Percentiles rank a stretch among this genome's conserved stretches.
Conservation (phyloP, 352 stramenopile genomes). For the Phytophthora citrophthora region DNA sequence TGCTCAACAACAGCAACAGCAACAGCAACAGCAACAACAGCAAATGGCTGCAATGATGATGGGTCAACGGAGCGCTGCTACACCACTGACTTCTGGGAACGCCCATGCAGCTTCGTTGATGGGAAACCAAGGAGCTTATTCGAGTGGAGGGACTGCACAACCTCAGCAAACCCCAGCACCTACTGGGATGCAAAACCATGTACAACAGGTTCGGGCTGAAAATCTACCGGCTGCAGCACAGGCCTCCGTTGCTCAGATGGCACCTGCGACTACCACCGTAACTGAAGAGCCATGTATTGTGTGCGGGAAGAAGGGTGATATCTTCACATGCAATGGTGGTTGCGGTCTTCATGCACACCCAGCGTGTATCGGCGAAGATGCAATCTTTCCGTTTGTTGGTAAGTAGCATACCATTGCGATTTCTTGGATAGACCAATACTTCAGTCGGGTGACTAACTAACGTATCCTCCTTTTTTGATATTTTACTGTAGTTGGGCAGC, state of each 20-base stretch:
- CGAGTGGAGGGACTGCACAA: background rate
- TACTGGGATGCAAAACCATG: slow-evolving; percentile 4
- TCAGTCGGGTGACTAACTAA: no score
- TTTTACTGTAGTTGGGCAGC: slow-evolving; percentile 46
- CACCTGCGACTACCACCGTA: slow-evolving; percentile 25
- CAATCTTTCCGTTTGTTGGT: slow-evolving; percentile 64
- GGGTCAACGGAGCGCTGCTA: slow-evolving; percentile 12
- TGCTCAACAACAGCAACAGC: slow-evolving; percentile 30
- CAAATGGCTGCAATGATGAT: slow-evolving; percentile 29
- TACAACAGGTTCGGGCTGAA: slow-evolving; percentile 8
- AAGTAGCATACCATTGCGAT: slow-evolving; percentile 2
- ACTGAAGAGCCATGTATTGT: slow-evolving; percentile 49
- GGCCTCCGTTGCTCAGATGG: slow-evolving; percentile 15
- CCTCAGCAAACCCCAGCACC: slow-evolving; percentile 4
- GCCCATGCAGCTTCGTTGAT: slow-evolving; percentile 29
- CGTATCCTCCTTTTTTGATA: background rate
- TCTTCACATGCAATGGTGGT: slow-evolving; percentile 64
- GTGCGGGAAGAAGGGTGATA: slow-evolving; percentile 54
- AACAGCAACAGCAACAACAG: slow-evolving; percentile 30
- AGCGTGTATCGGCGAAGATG: slow-evolving; percentile 65
- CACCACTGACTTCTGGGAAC: slow-evolving; percentile 8
- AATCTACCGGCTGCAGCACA: slow-evolving; percentile 10
- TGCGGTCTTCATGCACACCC: slow-evolving; percentile 67
- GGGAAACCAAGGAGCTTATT: slow-evolving; percentile 18
- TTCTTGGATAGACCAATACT: no score